Evolutionary conservation across 1,284 basidiomycete species (phyloP).

Genomic region (Wolfiporia cocos): DNA sequence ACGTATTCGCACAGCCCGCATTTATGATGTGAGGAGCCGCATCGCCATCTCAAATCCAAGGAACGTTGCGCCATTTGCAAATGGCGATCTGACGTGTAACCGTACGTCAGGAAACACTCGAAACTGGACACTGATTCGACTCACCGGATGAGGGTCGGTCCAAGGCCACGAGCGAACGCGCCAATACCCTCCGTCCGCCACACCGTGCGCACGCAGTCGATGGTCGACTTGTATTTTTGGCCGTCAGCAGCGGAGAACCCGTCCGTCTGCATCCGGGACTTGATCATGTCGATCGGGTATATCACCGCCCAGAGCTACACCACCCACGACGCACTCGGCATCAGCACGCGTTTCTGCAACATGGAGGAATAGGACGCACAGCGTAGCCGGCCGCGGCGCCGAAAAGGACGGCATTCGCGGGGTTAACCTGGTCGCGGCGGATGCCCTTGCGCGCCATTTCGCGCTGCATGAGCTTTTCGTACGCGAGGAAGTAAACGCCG

Average conservation of each 20-base stretch:
- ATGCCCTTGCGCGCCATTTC: slow-evolving; percentile 72
- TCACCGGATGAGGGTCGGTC: slow-evolving; percentile 87
- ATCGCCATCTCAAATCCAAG: slow-evolving; percentile 88
- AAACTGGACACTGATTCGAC: slow-evolving; percentile 18
- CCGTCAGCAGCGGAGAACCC: slow-evolving; percentile 69
- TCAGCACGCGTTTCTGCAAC: background rate
- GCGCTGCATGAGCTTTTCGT: slow-evolving; percentile 88
- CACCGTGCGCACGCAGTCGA: slow-evolving; percentile 80
- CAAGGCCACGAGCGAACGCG: slow-evolving; percentile 87
- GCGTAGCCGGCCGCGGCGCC: slow-evolving; percentile 85
- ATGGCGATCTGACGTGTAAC: slow-evolving; percentile 57
- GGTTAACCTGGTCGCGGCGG: slow-evolving; percentile 69
- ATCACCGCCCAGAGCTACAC: slow-evolving; percentile 76
- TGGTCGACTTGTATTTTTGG: slow-evolving; percentile 75
- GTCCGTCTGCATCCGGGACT: slow-evolving; percentile 94
- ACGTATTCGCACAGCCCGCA: no score
- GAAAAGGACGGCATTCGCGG: slow-evolving; percentile 74
- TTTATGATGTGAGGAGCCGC: slow-evolving; percentile 36
- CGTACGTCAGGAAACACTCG: slow-evolving; percentile 4
- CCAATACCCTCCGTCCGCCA: slow-evolving; percentile 77
- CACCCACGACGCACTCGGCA: background rate
- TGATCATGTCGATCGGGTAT: slow-evolving; percentile 94
- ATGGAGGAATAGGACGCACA: slow-evolving; percentile 37
- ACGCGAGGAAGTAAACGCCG: slow-evolving; percentile 88
- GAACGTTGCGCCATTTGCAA: slow-evolving; percentile 92